Conservation (phyloP, 805 yeast species). For the Metschnikowia henanensis region DNA sequence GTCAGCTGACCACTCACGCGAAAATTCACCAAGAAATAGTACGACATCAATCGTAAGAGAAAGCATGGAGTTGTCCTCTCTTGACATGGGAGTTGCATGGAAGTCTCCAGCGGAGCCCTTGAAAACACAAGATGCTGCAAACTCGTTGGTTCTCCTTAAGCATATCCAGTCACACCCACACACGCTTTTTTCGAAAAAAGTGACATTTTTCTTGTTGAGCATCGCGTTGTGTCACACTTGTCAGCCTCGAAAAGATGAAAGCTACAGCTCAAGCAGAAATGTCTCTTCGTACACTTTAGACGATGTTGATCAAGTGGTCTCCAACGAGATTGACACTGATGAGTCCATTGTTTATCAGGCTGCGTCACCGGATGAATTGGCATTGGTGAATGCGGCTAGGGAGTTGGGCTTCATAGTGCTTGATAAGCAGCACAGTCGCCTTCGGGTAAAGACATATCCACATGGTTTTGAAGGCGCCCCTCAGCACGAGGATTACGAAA, state of each 20-base stretch:
- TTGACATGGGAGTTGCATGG: slow-evolving; percentile 38
- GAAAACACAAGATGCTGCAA: slow-evolving; percentile 40
- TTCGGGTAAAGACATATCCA: slow-evolving; percentile 80
- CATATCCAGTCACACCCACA: slow-evolving; percentile 74
- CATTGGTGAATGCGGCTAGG: slow-evolving; percentile 90
- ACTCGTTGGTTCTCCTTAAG: slow-evolving; percentile 62
- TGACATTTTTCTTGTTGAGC: slow-evolving; percentile 75
- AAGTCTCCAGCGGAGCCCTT: slow-evolving; percentile 49
- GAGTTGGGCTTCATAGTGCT: slow-evolving; percentile 90
- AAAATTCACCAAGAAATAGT: slow-evolving; percentile 21
- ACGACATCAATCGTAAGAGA: slow-evolving; percentile 35
- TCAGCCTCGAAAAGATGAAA: slow-evolving; percentile 57
- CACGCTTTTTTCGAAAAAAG: slow-evolving; percentile 65
- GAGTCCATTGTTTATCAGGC: slow-evolving; percentile 80
- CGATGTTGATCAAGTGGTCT: slow-evolving; percentile 17
- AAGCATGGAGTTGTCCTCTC: slow-evolving; percentile 30
- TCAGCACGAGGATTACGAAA: slow-evolving; percentile 63
- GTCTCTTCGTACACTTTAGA: slow-evolving; percentile 21
- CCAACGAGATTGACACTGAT: slow-evolving; percentile 22
- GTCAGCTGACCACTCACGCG: not conserved
- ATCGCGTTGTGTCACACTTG: slow-evolving; percentile 91
- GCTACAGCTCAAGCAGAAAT: slow-evolving; percentile 3
- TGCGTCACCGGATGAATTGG: slow-evolving; percentile 95
- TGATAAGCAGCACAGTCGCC: slow-evolving; percentile 58
- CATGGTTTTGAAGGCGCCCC: slow-evolving; percentile 71